Conservation (phyloP, 1,284 basidiomycete genomes). For the Xanthoconium separans region DNA sequence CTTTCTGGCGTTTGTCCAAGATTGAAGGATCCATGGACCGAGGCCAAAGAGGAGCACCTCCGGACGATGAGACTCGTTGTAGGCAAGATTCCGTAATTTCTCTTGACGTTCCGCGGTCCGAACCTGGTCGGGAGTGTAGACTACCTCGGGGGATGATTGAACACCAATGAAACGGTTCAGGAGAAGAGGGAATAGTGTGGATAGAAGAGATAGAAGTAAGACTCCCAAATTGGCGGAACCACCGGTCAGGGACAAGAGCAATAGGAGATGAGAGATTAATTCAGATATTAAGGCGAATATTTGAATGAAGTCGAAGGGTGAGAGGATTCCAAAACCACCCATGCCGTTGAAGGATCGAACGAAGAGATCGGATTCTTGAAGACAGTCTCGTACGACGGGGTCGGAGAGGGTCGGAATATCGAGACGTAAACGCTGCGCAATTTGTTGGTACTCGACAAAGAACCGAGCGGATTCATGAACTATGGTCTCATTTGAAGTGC, state of each 20-base stretch:
- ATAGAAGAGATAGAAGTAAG: conserved; percentile 58
- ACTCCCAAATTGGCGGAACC: conserved; percentile 54
- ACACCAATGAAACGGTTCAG: conserved; percentile 47
- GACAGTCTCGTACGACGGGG: conserved; percentile 65
- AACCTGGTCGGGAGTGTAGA: conserved; percentile 51
- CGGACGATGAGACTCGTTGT: conserved; percentile 66
- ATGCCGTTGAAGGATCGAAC: conserved; percentile 69
- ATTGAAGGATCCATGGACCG: conserved; percentile 75
- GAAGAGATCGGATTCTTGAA: conserved; percentile 82
- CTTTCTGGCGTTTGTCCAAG: conserved; percentile 66
- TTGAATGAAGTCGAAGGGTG: conserved; percentile 74
- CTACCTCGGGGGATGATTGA: conserved; percentile 42
- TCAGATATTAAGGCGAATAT: conserved; percentile 69
- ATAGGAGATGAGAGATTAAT: conserved; percentile 63
- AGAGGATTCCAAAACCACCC: conserved; percentile 68
- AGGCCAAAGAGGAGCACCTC: conserved; percentile 80
- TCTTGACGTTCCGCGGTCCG: conserved; percentile 67
- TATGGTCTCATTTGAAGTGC: conserved; percentile 64
- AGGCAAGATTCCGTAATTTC: conserved; percentile 66
- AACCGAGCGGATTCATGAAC: conserved; percentile 71
- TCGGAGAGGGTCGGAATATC: conserved; percentile 76
- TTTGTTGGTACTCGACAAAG: conserved; percentile 71
- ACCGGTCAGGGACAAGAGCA: conserved; percentile 66
- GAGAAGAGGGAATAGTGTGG: conserved; percentile 54
- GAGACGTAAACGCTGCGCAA: conserved; percentile 71